Conservation (phyloP, 345 rosid genomes). For the Eucalyptus cloeziana region DNA sequence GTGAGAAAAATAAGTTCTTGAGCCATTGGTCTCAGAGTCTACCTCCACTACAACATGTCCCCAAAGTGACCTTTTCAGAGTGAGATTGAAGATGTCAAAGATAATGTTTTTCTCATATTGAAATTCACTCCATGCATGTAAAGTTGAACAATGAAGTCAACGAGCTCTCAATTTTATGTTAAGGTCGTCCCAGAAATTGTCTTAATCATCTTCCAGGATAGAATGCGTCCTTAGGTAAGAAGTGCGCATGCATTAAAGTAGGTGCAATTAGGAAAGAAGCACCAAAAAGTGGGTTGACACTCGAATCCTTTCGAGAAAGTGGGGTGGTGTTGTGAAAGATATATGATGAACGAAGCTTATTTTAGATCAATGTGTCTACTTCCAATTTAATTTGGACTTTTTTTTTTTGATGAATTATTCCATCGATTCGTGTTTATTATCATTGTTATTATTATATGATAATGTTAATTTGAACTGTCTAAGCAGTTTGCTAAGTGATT, state of each 20-base stretch:
- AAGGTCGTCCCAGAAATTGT: background rate
- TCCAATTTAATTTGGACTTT: background rate
- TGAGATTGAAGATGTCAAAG: background rate
- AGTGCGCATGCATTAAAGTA: background rate
- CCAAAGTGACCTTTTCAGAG: background rate
- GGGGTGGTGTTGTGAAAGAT: background rate
- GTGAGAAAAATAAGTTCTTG: background rate
- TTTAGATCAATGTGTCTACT: background rate
- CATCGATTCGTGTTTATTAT: background rate
- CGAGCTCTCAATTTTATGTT: background rate
- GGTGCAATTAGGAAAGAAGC: background rate
- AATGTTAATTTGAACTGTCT: background rate
- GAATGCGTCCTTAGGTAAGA: background rate
- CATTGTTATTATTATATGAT: background rate
- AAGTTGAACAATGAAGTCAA: background rate
- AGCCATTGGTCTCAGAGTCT: background rate
- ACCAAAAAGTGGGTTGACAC: background rate
- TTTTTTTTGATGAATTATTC: background rate
- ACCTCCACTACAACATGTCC: background rate
- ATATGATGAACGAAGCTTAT: rapidly evolving
- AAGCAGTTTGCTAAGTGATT: background rate
- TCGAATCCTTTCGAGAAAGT: background rate
- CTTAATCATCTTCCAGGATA: background rate
- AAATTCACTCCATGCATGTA: background rate
- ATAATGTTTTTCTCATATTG: background rate